A percentile compares a stretch with the other conserved stretches of the same genome.
These are phyloP conservation scores for Trichosporon asahii DNA, from an alignment of 1,284 basidiomycete species.

Conservation along the genomic window DNA sequence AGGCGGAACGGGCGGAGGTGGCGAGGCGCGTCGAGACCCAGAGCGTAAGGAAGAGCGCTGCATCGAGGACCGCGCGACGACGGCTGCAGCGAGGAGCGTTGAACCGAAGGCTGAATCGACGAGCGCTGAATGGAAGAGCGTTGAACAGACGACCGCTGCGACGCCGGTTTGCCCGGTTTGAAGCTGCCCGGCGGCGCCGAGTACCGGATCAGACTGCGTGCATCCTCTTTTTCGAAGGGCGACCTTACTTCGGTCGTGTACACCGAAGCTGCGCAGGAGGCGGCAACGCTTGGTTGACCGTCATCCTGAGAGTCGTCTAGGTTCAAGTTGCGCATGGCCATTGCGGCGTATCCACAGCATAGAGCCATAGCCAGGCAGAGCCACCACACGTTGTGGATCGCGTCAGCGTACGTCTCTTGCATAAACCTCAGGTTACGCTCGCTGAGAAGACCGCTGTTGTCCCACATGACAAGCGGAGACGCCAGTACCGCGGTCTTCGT, in stretches of 20 bases:
- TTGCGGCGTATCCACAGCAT: not conserved
- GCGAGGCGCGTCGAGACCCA: not conserved
- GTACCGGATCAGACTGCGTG: conserved; percentile 1
- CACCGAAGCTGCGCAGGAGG: not conserved
- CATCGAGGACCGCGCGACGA: not conserved
- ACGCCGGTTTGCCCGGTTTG: not conserved
- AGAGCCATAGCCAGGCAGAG: conserved; percentile 6
- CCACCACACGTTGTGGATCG: conserved; percentile 28
- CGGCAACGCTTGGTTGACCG: not conserved
- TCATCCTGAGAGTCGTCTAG: not conserved
- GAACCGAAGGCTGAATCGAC: not conserved
- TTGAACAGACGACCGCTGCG: not conserved
- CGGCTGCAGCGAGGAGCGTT: not conserved
- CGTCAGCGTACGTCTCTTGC: conserved; percentile 23
- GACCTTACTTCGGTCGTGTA: not conserved
- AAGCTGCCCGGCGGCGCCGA: not conserved
- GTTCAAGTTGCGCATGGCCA: conserved; percentile 1
- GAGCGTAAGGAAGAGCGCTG: not conserved
- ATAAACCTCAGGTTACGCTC: conserved; percentile 7
- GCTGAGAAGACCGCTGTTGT: not conserved
- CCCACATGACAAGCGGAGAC: conserved; percentile 26
- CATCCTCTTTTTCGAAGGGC: not conserved
- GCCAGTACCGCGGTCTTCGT: conserved; percentile 13
- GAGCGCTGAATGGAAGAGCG: not conserved
- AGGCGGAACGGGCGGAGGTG: not conserved